Conservation (phyloP, 495 filamentous ascomycete genomes). For the Rhypophila decipiens region DNA sequence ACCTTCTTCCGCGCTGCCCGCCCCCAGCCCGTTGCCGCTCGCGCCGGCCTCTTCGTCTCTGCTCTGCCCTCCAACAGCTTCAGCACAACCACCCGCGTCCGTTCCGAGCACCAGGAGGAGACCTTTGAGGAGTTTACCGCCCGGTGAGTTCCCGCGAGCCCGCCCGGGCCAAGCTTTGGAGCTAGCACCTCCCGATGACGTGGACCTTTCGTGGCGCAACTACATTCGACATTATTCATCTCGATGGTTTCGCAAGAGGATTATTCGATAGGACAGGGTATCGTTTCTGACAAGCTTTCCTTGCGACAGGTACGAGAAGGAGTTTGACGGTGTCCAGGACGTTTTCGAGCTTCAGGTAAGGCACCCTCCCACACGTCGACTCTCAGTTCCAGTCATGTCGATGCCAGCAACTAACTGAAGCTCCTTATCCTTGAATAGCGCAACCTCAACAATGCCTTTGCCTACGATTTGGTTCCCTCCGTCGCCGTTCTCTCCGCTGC, state of each 20-base stretch:
- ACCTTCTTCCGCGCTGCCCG: slow-evolving; percentile 55
- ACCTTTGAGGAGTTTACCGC: slow-evolving; percentile 98
- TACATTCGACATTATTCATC: too few species aligned
- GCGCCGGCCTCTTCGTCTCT: slow-evolving; percentile 33
- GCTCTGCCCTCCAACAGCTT: slow-evolving; percentile 51
- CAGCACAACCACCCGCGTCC: slow-evolving; percentile 58
- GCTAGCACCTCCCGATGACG: slow-evolving; percentile 12
- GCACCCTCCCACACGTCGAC: background rate
- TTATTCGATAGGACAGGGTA: too few species aligned
- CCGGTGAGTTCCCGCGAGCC: slow-evolving; percentile 58
- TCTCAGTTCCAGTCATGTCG: slow-evolving; percentile 5
- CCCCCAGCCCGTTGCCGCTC: slow-evolving; percentile 38
- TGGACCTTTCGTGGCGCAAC: slow-evolving; percentile 4
- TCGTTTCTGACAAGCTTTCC: slow-evolving; percentile 25
- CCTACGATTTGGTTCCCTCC: slow-evolving; percentile 98
- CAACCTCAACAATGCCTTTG: slow-evolving; percentile 99
- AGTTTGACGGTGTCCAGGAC: slow-evolving; percentile 95
- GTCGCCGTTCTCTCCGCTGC: slow-evolving; percentile 87
- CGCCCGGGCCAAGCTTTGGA: slow-evolving; percentile 10
- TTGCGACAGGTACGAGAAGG: slow-evolving; percentile 84
- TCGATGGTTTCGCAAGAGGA: too few species aligned
- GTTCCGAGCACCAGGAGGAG: slow-evolving; percentile 69
- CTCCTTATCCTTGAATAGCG: slow-evolving; percentile 67
- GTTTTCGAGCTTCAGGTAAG: slow-evolving; percentile 99
- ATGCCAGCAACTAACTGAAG: background rate